Conservation (phyloP, 2,329 filamentous ascomycete genomes). For the Monilinia vaccinii-corymbosi region DNA sequence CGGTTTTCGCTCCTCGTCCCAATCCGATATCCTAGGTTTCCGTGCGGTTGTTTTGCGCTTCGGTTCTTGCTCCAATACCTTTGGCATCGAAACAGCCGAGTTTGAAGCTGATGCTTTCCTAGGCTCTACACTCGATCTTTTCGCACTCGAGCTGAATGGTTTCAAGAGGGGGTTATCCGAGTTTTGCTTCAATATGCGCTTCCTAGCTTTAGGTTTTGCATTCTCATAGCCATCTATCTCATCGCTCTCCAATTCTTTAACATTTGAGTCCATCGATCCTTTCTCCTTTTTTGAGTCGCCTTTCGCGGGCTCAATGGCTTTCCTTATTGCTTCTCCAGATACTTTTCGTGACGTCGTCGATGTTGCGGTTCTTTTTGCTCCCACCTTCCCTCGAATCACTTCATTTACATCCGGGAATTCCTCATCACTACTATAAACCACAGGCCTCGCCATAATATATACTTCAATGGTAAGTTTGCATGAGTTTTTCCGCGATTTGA, state of each 20-base stretch:
- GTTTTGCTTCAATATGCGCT: conserved; percentile 19
- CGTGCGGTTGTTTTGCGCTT: not conserved
- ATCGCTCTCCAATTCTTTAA: conserved; percentile 2
- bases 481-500: not conserved
- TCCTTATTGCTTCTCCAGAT: not conserved
- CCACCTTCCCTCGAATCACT: conserved; percentile 5
- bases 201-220: conserved; percentile 16
- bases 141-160: conserved; percentile 11
- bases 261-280: not conserved
- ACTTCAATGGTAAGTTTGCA: not conserved
- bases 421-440: conserved; percentile 19
- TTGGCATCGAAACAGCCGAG: not conserved
- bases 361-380: not conserved
- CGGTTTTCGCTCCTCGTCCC: not conserved
- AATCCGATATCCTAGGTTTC: not conserved
- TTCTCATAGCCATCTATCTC: not conserved
- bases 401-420: conserved; percentile 19
- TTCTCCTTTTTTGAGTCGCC: not conserved
- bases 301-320: not conserved
- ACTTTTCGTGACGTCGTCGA: not conserved
- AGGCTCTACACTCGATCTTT: not conserved
- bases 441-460: conserved; percentile 15
- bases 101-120: not conserved
- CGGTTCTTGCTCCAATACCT: not conserved
- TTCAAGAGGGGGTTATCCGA: conserved; percentile 22